These are phyloP conservation scores for Hypoxylon intermedium DNA, from an alignment of 495 filamentous ascomycete species.

Conservation along the genomic window DNA sequence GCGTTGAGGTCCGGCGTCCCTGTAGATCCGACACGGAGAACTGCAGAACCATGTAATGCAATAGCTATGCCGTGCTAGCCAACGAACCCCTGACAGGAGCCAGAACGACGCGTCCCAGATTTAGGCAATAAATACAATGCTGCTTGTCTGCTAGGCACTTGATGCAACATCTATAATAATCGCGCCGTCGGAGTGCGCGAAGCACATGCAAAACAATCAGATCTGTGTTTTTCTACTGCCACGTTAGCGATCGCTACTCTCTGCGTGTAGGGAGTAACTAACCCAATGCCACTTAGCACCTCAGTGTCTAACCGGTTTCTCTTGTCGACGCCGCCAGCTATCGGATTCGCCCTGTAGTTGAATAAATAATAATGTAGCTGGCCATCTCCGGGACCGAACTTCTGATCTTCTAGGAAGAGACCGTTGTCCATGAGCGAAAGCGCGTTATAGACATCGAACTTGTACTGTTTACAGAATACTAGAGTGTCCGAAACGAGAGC, in stretches of 20 bases:
- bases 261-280: conserved; percentile 74
- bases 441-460: conserved; percentile 97
- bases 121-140: conserved; percentile 2
- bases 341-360: conserved; percentile 86
- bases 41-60: conserved; percentile 6
- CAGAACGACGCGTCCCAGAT: neutral
- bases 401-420: conserved; percentile 88
- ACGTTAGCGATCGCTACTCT: conserved; percentile 26
- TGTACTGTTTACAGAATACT: conserved; percentile 82
- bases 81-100: conserved; percentile 11
- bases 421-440: conserved; percentile 92
- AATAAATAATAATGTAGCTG: conserved; percentile 95
- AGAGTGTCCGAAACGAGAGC: conserved; percentile 82
- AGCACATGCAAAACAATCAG: conserved; percentile 5
- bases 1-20: conserved; percentile 20
- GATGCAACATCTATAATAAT: neutral
- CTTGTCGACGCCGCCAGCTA: conserved; percentile 82
- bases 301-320: conserved; percentile 76
- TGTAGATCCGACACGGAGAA: conserved; percentile 17
- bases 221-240: conserved; percentile 43
- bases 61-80: conserved; percentile 6
- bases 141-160: conserved; percentile 2
- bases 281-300: conserved; percentile 82
- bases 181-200: neutral
- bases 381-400: conserved; percentile 92